Conservation (phyloP, 176 grass and related monocot genomes). For the Luzula sylvatica region DNA sequence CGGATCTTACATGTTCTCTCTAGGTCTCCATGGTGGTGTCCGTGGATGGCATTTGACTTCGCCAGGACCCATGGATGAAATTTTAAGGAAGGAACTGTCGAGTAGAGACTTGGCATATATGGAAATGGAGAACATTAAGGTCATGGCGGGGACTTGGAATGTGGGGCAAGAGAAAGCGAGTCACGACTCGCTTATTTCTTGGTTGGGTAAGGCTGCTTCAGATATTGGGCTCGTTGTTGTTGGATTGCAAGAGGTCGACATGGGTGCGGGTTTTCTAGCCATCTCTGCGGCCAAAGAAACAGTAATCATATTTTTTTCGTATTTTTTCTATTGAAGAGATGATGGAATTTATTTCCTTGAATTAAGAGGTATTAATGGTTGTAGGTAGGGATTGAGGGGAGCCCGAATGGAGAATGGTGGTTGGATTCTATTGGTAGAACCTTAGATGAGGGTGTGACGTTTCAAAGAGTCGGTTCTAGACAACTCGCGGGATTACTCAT, state of each 20-base stretch:
- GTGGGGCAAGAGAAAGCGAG: constrained; percentile 76
- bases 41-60: constrained; percentile 72
- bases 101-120: constrained; percentile 58
- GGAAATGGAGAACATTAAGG: constrained; percentile 69
- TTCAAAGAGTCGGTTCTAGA: constrained; percentile 58
- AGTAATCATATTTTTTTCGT: no score
- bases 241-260: constrained; percentile 90
- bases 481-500: constrained; percentile 75
- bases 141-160: constrained; percentile 87
- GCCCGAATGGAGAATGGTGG: constrained; percentile 74
- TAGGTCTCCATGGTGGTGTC: constrained; percentile 76
- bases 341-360: no score
- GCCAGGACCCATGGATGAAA: constrained; percentile 55
- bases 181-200: constrained; percentile 49
- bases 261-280: constrained; percentile 86
- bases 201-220: constrained; percentile 59
- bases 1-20: constrained; percentile 57
- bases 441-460: constrained; percentile 35
- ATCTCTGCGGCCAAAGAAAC: no score
- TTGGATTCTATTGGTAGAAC: constrained; percentile 52
- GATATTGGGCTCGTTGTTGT: constrained; percentile 72
- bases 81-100: constrained; percentile 52
- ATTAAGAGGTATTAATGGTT: constrained; percentile 17
- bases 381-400: constrained; percentile 76
- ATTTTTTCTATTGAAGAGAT: no score